These are phyloP conservation scores for Penicillium atrosanguineum DNA, from an alignment of 495 filamentous ascomycete genomes.

Conservation along the genomic window DNA sequence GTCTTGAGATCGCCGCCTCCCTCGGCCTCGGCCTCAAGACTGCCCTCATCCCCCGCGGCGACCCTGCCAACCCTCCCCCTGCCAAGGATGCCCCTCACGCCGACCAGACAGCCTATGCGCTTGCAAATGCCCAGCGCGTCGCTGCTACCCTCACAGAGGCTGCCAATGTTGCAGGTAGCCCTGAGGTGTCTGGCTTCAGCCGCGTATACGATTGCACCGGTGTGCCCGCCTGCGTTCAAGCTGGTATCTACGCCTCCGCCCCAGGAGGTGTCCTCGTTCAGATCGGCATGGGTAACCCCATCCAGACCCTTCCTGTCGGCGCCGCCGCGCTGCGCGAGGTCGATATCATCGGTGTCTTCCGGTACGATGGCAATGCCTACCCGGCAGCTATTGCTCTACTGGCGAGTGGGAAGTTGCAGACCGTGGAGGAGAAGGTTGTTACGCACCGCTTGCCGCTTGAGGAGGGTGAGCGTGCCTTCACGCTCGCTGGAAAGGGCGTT, in stretches of 20 bases:
- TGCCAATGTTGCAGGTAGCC: conserved; percentile 37
- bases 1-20: conserved; percentile 68
- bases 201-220: conserved; percentile 90
- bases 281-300: conserved; percentile 91
- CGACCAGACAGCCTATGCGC: conserved; percentile 39
- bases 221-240: conserved; percentile 81
- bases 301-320: conserved; percentile 81
- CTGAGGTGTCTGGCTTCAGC: conserved; percentile 57
- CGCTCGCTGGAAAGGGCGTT: conserved; percentile 74
- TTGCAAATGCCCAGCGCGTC: conserved; percentile 40
- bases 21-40: conserved; percentile 65
- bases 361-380: conserved; percentile 82
- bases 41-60: conserved; percentile 55
- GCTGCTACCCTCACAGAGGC: conserved; percentile 38
- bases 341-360: conserved; percentile 88
- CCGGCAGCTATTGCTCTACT: conserved; percentile 74
- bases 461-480: conserved; percentile 67
- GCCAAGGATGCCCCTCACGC: conserved; percentile 37
- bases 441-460: conserved; percentile 75
- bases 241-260: conserved; percentile 76
- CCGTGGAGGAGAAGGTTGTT: conserved; percentile 57
- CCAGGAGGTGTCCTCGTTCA: conserved; percentile 81
- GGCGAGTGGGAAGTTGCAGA: conserved; percentile 55
- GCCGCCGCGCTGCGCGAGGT: conserved; percentile 85
- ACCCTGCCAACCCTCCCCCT: conserved; percentile 31